Conservation (phyloP, 371 early-diverging fungal genomes). For the Batrachochytrium dendrobatidis region DNA sequence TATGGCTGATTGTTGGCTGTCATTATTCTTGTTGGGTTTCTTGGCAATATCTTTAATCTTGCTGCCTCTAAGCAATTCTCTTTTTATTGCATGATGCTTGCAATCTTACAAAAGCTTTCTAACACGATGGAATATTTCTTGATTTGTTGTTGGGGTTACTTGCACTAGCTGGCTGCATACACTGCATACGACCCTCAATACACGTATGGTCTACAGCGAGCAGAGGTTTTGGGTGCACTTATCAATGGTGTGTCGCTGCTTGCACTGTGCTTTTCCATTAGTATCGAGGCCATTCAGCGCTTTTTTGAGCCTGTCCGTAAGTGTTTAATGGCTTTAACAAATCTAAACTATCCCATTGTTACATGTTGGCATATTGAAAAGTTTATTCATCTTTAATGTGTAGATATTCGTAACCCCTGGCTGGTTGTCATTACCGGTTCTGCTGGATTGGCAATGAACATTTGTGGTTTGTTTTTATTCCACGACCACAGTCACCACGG, state of each 20-base stretch:
- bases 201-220: conserved; percentile 87
- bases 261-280: conserved; percentile 80
- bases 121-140: neutral
- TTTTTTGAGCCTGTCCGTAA: conserved; percentile 57
- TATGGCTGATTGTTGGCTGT: too few species aligned
- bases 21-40: too few species aligned
- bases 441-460: conserved; percentile 75
- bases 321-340: neutral
- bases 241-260: conserved; percentile 84
- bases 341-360: too few species aligned
- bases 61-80: too few species aligned
- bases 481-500: conserved; percentile 31
- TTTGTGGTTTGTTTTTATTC: conserved; percentile 75
- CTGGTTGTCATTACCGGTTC: conserved; percentile 76
- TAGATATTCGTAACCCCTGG: conserved; percentile 60
- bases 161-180: conserved; percentile 28
- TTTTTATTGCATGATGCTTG: neutral
- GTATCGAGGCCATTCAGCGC: conserved; percentile 81
- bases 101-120: neutral
- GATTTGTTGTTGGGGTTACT: conserved; percentile 5
- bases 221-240: conserved; percentile 86
- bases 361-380: too few species aligned
- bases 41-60: too few species aligned
- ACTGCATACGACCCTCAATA: conserved; percentile 53
- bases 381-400: neutral